These are phyloP conservation scores for Sordariomycetes sp. DNA, from an alignment of 2,329 filamentous ascomycete species.

Conservation along the genomic window DNA sequence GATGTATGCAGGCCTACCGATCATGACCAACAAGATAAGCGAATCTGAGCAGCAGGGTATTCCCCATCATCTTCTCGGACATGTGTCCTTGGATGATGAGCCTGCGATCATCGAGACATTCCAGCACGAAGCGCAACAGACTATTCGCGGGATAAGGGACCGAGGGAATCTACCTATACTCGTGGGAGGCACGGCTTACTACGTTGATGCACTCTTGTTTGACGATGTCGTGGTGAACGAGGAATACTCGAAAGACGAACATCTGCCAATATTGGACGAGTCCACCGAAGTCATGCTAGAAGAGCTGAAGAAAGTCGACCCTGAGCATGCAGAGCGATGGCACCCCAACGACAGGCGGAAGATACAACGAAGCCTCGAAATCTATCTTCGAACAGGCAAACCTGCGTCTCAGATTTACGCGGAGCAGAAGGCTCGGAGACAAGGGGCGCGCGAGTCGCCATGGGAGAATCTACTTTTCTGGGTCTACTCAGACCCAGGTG, in stretches of 20 bases:
- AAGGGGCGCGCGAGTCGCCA: slow-evolving; percentile 9
- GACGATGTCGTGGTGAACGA: slow-evolving; percentile 45
- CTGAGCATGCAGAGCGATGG: slow-evolving; percentile 82
- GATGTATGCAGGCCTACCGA: slow-evolving; percentile 81
- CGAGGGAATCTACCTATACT: slow-evolving; percentile 79
- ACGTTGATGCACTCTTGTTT: slow-evolving; percentile 82
- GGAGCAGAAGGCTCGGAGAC: slow-evolving; percentile 49
- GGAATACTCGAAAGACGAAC: not conserved
- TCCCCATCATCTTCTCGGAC: slow-evolving; percentile 80
- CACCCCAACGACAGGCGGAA: slow-evolving; percentile 90
- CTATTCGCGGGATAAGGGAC: slow-evolving; percentile 69
- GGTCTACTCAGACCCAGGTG: slow-evolving; percentile 67
- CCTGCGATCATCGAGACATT: slow-evolving; percentile 81
- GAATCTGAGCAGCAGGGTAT: slow-evolving; percentile 65
- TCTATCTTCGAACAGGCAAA: slow-evolving; percentile 74
- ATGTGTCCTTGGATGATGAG: slow-evolving; percentile 64
- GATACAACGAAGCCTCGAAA: slow-evolving; percentile 82
- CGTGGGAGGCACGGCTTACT: slow-evolving; percentile 94
- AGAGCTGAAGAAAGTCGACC: slow-evolving; percentile 72
- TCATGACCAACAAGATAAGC: slow-evolving; percentile 93
- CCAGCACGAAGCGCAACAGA: slow-evolving; percentile 54
- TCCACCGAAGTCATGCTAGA: slow-evolving; percentile 63
- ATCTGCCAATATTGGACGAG: slow-evolving; percentile 62
- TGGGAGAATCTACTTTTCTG: slow-evolving; percentile 69
- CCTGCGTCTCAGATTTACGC: slow-evolving; percentile 81